Evolutionary conservation across 2,329 filamentous ascomycete species (phyloP).

Genomic region (Colletotrichum paranaense): DNA sequence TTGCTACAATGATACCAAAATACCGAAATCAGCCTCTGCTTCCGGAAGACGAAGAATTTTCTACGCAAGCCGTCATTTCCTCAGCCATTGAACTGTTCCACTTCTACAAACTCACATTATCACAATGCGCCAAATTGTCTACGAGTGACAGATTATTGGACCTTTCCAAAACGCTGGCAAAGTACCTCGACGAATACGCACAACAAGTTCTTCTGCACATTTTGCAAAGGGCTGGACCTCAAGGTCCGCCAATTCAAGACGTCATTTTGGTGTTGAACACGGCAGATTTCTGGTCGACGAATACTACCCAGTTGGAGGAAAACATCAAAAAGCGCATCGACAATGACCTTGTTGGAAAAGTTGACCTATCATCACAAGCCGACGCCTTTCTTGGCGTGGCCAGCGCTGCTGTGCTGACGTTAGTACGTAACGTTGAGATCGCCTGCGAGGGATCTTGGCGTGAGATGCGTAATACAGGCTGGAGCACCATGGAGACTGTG

Average conservation of each 20-base stretch:
- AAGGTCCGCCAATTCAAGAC: slow-evolving; percentile 73
- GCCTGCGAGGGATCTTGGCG: slow-evolving; percentile 90
- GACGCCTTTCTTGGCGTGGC: slow-evolving; percentile 97
- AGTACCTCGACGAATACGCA: slow-evolving; percentile 94
- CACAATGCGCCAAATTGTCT: slow-evolving; percentile 95
- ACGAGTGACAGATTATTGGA: slow-evolving; percentile 90
- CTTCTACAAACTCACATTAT: slow-evolving; percentile 92
- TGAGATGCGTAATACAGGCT: slow-evolving; percentile 96
- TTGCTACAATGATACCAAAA: slow-evolving; percentile 85
- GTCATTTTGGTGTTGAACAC: slow-evolving; percentile 92
- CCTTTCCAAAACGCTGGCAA: slow-evolving; percentile 85
- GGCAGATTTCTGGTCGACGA: slow-evolving; percentile 96
- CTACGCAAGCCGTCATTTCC: slow-evolving; percentile 86
- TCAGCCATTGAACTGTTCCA: slow-evolving; percentile 98
- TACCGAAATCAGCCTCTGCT: slow-evolving; percentile 87
- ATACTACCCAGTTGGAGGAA: slow-evolving; percentile 92
- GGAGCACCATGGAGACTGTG: slow-evolving; percentile 92
- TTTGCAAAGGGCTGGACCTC: slow-evolving; percentile 66
- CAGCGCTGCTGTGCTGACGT: slow-evolving; percentile 82
- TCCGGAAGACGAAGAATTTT: slow-evolving; percentile 90
- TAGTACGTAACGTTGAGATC: slow-evolving; percentile 86
- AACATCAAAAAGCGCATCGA: slow-evolving; percentile 94
- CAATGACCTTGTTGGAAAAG: slow-evolving; percentile 75
- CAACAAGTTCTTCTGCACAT: slow-evolving; percentile 89
- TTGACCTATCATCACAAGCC: slow-evolving; percentile 92